A percentile compares a stretch with the other conserved stretches of the same genome.
Evolutionary conservation across 2,329 filamentous ascomycete species (phyloP).

Genomic region (Alternaria sp.): DNA sequence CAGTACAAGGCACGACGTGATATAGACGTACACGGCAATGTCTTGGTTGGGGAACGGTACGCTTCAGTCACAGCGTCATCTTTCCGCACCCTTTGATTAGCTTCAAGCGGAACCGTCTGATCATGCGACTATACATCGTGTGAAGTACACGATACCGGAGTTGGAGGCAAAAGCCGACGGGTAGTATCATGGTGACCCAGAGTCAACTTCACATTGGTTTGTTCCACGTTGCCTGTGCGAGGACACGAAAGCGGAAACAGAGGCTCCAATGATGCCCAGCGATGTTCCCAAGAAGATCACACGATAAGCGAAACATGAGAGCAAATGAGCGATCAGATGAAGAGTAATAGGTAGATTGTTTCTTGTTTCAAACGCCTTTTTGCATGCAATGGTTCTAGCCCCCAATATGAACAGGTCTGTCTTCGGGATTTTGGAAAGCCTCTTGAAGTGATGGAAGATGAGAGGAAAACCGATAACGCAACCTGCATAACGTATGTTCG

Average conservation of each 20-base stretch:
- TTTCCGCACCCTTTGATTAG: neutral
- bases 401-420: conserved; percentile 14
- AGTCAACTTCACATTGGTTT: conserved; percentile 20
- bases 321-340: neutral
- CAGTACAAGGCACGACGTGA: conserved; percentile 9
- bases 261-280: conserved; percentile 1
- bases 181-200: conserved; percentile 21
- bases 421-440: conserved; percentile 16
- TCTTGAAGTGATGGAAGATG: conserved; percentile 7
- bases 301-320: neutral
- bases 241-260: conserved; percentile 8
- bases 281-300: neutral
- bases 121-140: conserved; percentile 15
- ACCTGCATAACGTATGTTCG: conserved; percentile 5
- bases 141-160: conserved; percentile 7
- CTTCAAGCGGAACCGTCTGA: neutral
- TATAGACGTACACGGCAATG: conserved; percentile 5
- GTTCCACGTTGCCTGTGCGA: conserved; percentile 37
- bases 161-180: neutral
- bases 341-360: conserved; percentile 28
- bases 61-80: neutral
- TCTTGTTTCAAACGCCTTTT: conserved; percentile 33
- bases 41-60: neutral
- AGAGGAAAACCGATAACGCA: conserved; percentile 5
- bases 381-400: conserved; percentile 36